A percentile compares a stretch with the other conserved stretches of the same genome.
These are phyloP conservation scores for Emericellopsis atlantica DNA, from an alignment of 2,329 filamentous ascomycete species.

Conservation along the genomic window DNA sequence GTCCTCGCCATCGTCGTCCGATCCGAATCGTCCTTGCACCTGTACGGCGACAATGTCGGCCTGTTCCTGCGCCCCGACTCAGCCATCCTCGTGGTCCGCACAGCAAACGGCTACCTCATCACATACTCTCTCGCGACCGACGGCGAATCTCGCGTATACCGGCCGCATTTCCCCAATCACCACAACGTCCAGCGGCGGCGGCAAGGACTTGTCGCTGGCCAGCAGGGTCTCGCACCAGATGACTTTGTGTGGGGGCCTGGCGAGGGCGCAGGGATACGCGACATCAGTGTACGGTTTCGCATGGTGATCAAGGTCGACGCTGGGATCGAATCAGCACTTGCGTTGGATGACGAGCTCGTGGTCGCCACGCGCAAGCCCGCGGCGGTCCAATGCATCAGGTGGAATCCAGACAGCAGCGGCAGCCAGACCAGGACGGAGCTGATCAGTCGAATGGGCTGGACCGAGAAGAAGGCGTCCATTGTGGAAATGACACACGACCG, in stretches of 20 bases:
- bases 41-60: conserved; percentile 76
- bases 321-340: conserved; percentile 76
- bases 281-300: conserved; percentile 82
- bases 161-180: conserved; percentile 62
- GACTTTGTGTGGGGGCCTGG: conserved; percentile 63
- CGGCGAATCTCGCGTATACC: conserved; percentile 70
- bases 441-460: conserved; percentile 74
- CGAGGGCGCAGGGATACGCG: conserved; percentile 69
- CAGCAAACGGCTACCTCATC: conserved; percentile 74
- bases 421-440: conserved; percentile 86
- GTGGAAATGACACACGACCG: conserved; percentile 85
- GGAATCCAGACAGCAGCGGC: conserved; percentile 72
- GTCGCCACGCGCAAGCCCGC: conserved; percentile 86
- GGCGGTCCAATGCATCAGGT: conserved; percentile 92
- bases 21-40: conserved; percentile 64
- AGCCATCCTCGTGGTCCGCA: conserved; percentile 83
- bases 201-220: conserved; percentile 47
- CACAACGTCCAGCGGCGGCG: conserved; percentile 49
- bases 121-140: conserved; percentile 89
- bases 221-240: conserved; percentile 40
- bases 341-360: conserved; percentile 83
- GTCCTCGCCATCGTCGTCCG: conserved; percentile 76
- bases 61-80: conserved; percentile 84
- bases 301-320: conserved; percentile 99
- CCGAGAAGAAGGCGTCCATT: conserved; percentile 65